Percentiles rank a stretch among this genome's conserved stretches.
These are phyloP conservation scores for Tulasnella sp. DNA, from an alignment of 768 basidiomycete species.

Conservation along the genomic window DNA sequence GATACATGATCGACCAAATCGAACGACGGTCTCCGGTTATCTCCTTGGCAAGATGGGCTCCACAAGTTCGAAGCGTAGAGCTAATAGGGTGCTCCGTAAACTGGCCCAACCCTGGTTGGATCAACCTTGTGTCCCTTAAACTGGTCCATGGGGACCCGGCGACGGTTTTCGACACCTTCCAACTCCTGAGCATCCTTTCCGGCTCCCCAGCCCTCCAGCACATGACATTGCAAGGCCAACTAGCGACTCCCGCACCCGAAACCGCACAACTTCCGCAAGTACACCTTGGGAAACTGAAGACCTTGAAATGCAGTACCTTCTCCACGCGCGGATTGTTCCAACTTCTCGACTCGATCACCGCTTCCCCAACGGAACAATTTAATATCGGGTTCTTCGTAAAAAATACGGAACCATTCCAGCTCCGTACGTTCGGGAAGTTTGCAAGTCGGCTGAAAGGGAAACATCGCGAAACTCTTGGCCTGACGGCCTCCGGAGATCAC, in stretches of 20 bases:
- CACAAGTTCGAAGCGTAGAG: background rate
- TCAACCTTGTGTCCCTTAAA: background rate
- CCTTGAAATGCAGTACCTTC: background rate
- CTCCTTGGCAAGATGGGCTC: background rate
- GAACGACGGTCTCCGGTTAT: background rate
- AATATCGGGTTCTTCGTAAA: background rate
- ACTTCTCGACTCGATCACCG: conserved; percentile 5
- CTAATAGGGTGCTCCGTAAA: background rate
- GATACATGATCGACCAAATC: background rate
- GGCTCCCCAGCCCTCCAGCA: background rate
- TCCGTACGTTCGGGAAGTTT: background rate
- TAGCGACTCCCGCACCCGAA: background rate
- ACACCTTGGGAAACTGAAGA: background rate
- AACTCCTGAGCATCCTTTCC: background rate
- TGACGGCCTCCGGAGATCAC: too few relatives aligned
- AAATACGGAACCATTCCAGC: background rate
- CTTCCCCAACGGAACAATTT: background rate
- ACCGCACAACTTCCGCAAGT: background rate
- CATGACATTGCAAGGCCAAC: background rate
- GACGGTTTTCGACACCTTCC: background rate
- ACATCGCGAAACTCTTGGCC: background rate
- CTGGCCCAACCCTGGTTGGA: background rate
- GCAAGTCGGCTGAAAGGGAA: background rate
- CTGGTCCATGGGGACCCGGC: background rate
- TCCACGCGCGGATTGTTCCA: background rate